Evolutionary conservation across 2,329 filamentous ascomycete genomes (phyloP), one percentile per base, ranked within the genome.

Genomic region (Apiospora marii): DNA sequence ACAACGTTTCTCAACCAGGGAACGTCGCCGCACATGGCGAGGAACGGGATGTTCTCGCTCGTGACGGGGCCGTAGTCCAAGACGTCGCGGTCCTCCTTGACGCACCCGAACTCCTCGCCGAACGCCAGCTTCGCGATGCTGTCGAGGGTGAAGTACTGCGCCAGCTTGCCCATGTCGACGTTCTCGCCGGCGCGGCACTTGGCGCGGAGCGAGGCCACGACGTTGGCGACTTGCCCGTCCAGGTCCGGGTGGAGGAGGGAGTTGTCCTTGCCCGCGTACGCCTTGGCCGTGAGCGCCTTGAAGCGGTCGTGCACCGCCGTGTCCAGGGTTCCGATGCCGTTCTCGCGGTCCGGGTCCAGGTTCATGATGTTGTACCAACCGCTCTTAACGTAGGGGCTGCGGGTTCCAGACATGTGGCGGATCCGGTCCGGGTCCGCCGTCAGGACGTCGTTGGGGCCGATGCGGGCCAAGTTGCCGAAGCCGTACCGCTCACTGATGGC

Each of bases 61-160:
- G 77, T 68, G 7, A 72, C 68, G 34, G 71, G 70, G 30, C 74
- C 74, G 58, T 77, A 78, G 22, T 73, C 72, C 51, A 76, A 73
- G 0, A 74, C 48, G 43, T 81, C 79, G 0, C 72, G 70, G 49
- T 80, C 77, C 0, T 72, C 73, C 14, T 73, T 69, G 0, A 80
- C 30, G 49, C 74, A 79, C 4, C 79, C 79, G 44, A 80, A 77
- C 1, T 74, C 72, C 37, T 78, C 68, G 22, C 79, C 78, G n/a
- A 77, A 77, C 0, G 77, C 73, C 22, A 81, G 68, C 6, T 74
- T 74, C 13, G 77, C 76, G 70, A 81, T 77, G 19, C 77, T 76
- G 72, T 81, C 80, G 13, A 81, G 49, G 41, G 75, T 75, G 69
- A 76, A 77, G 14, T 70, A 73, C 0, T 69, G 49, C 14, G 72